Conservation (phyloP, 345 rosid species). For the Cochlearia excelsa region DNA sequence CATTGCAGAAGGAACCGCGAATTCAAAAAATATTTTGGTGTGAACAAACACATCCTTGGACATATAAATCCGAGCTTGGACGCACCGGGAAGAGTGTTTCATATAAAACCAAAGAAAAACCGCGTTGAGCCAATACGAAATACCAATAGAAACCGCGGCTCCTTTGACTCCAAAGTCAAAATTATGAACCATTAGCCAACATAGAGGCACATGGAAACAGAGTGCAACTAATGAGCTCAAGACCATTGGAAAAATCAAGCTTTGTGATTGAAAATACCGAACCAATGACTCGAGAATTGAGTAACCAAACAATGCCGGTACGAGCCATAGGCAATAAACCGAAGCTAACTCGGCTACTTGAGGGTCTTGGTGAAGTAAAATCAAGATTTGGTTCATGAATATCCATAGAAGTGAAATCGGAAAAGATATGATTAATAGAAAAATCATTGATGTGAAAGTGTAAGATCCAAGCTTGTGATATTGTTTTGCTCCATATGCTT, state of each 20-base stretch:
- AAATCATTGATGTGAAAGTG: conserved; percentile 31
- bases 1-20: conserved; percentile 38
- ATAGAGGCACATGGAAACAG: conserved; percentile 11
- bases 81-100: conserved; percentile 25
- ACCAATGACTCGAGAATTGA: conserved; percentile 24
- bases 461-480: conserved; percentile 40
- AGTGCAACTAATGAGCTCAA: not conserved
- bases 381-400: conserved; percentile 32
- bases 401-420: conserved; percentile 36
- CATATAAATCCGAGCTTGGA: conserved; percentile 13
- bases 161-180: conserved; percentile 34
- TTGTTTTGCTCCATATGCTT: conserved; percentile 76
- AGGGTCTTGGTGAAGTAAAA: conserved; percentile 36
- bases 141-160: conserved; percentile 30
- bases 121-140: conserved; percentile 32
- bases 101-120: conserved; percentile 36
- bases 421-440: conserved; percentile 22
- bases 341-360: conserved; percentile 32
- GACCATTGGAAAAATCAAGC: not conserved
- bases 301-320: conserved; percentile 35
- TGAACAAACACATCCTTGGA: conserved; percentile 32
- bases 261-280: not conserved
- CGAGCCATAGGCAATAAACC: conserved; percentile 29
- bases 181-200: conserved; percentile 36
- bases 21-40: conserved; percentile 25